Base-by-base conservation (phyloP, 73 alveolate species). In the Urostyla sp. region DNA sequence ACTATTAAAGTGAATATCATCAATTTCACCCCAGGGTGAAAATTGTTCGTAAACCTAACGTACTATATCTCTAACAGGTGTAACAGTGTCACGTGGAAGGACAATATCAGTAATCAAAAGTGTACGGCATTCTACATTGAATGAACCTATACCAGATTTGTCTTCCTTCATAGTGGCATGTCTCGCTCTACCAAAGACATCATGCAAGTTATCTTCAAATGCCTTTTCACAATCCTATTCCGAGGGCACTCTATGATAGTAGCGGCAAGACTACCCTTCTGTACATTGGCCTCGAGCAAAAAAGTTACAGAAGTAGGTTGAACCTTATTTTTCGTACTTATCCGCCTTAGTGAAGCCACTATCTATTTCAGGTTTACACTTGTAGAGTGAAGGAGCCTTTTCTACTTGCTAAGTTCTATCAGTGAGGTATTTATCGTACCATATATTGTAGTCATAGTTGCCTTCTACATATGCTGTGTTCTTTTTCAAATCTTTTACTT, bases 261-360 rank as follows among this genome's bases (percentile, higher is more conserved):
- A 97, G 66, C 98, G 80, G 72, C 99, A 97, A 78, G 92, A 96
- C 7, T 94, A 98, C 2, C 99, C 99, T 87, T 97, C 99, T 48
- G 99, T 87, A 43, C 99, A 97, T 51, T 98, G 92, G 5, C 99
- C 99, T 49, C 98, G 73, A 20, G 99, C 97, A 75, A 89, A 97
- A 66, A 84, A 96, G 23, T 88, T 60, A 44, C 99, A 97, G 87
- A 94, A 96, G 75, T 90, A 97, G 8, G 99, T 75, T 56, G 94
- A 82, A 38, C 91, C 89, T 51, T 85, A 87, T 84, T 91, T 95
- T 66, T 92, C 96, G 48, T 87, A 95, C 69, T 89, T 82, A 76
- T 96, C 99, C 3, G 99, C 99, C 31, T 97, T 87, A 0, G 99
- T 96, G 54, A 96, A 97, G 15, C 99, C 99, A 24, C 98, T 90